These are phyloP conservation scores for Haematococcus lacustris DNA, from an alignment of 139 green algal genomes.

Conservation along the genomic window DNA sequence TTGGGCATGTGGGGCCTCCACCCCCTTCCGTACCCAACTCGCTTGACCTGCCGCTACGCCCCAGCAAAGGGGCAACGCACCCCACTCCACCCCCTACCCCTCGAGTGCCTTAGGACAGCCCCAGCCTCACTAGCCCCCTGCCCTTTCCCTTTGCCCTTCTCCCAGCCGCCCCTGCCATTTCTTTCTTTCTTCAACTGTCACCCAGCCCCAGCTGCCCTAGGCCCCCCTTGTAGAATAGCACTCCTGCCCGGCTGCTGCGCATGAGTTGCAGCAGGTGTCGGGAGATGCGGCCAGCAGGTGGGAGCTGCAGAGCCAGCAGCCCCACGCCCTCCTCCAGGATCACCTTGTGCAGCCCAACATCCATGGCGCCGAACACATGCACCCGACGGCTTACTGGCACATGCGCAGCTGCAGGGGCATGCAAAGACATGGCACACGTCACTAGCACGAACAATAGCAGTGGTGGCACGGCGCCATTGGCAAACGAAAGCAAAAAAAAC, in stretches of 20 bases:
- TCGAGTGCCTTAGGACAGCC: no score
- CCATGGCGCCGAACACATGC: neutral
- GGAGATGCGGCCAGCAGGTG: neutral
- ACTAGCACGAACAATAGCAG: neutral
- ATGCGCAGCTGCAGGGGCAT: neutral
- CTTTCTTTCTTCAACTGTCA: no score
- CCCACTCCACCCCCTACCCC: no score
- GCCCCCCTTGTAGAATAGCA: constrained; percentile 5
- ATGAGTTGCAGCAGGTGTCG: constrained; percentile 2
- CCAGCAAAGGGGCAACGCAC: no score
- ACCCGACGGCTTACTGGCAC: neutral
- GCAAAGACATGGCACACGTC: neutral
- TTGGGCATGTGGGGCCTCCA: no score
- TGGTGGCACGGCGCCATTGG: neutral
- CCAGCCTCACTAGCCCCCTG: no score
- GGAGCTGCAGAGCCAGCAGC: constrained; percentile 2
- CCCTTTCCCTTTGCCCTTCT: no score
- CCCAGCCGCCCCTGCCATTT: no score
- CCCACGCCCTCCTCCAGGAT: neutral
- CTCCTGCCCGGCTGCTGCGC: neutral
- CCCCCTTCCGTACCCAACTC: no score
- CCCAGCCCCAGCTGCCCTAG: no score
- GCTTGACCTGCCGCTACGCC: no score
- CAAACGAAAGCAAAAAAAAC: neutral
- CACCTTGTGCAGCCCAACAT: neutral